A percentile compares a stretch with the other conserved stretches of the same genome.
Conservation (phyloP, 495 filamentous ascomycete species). For the Penicillium steckii region DNA sequence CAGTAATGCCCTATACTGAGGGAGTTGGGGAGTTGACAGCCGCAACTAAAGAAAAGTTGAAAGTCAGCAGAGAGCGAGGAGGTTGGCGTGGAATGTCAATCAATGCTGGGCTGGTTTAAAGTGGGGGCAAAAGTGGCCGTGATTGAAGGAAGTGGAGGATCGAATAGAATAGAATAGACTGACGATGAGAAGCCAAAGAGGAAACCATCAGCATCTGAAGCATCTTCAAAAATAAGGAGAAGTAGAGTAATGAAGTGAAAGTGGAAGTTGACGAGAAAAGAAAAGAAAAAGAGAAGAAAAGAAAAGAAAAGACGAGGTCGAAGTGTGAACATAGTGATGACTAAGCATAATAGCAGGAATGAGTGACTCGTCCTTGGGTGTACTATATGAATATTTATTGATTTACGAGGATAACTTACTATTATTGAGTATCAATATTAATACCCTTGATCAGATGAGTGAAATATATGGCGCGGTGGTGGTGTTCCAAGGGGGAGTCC, state of each 20-base stretch:
- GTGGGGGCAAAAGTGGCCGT: too few relatives aligned
- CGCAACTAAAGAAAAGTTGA: slow-evolving; percentile 25
- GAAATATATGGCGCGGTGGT: too few relatives aligned
- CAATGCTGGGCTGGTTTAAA: too few relatives aligned
- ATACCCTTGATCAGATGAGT: too few relatives aligned
- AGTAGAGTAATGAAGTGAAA: neutral
- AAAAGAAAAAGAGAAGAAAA: slow-evolving; percentile 2
- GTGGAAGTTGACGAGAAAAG: neutral
- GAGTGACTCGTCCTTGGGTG: too few relatives aligned
- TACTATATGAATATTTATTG: too few relatives aligned
- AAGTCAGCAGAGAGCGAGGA: slow-evolving; percentile 30
- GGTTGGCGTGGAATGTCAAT: slow-evolving; percentile 22
- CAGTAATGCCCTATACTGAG: slow-evolving; percentile 32
- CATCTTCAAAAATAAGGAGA: slow-evolving; percentile 32
- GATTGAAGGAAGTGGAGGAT: neutral
- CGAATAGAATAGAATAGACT: slow-evolving; percentile 18
- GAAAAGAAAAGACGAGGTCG: slow-evolving; percentile 10
- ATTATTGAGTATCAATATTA: too few relatives aligned
- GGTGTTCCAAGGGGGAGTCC: too few relatives aligned
- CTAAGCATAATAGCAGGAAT: neutral
- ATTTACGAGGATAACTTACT: too few relatives aligned
- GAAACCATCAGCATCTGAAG: slow-evolving; percentile 34
- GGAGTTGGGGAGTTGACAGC: slow-evolving; percentile 31
- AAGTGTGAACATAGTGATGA: slow-evolving; percentile 11
- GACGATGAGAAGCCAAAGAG: slow-evolving; percentile 33